phyloP scores from a whole-genome alignment of 495 filamentous ascomycete genomes.

The Podospora anserina region DNA sequence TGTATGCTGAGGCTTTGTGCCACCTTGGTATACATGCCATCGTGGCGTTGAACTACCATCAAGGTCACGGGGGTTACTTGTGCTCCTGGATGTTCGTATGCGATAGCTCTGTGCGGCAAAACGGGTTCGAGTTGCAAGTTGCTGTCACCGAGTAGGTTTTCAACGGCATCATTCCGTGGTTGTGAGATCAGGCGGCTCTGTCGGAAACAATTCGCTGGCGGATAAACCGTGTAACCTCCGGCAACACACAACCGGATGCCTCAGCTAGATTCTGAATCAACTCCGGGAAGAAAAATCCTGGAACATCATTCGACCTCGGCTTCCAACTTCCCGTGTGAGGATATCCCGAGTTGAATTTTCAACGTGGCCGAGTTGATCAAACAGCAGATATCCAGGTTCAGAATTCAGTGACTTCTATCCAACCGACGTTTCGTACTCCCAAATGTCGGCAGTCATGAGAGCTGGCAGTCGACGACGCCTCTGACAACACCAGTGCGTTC shows the following conservation, averaged over 20 bases:
- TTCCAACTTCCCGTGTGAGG: neutral
- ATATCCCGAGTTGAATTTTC: neutral
- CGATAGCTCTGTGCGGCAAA: neutral
- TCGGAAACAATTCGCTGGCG: slow-evolving; percentile 10
- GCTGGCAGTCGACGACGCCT: slow-evolving; percentile 47
- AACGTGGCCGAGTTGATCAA: neutral
- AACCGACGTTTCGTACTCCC: neutral
- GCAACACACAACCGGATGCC: slow-evolving; percentile 10
- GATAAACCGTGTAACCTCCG: slow-evolving; percentile 6
- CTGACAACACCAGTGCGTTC: slow-evolving; percentile 58
- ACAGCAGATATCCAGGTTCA: neutral
- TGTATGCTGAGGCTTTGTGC: neutral
- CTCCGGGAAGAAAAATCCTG: slow-evolving; percentile 10
- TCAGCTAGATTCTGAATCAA: slow-evolving; percentile 12
- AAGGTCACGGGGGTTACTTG: neutral
- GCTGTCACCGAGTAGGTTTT: neutral
- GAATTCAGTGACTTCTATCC: neutral
- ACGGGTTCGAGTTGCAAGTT: neutral
- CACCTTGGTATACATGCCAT: neutral
- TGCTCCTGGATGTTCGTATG: neutral
- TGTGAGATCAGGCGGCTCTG: slow-evolving; percentile 3
- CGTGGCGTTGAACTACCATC: neutral
- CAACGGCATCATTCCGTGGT: slow-evolving; percentile 2
- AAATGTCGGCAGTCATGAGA: slow-evolving; percentile 24
- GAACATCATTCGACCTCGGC: slow-evolving; percentile 10